Conservation (phyloP, 768 basidiomycete genomes). For the Multifurca ochricompacta region DNA sequence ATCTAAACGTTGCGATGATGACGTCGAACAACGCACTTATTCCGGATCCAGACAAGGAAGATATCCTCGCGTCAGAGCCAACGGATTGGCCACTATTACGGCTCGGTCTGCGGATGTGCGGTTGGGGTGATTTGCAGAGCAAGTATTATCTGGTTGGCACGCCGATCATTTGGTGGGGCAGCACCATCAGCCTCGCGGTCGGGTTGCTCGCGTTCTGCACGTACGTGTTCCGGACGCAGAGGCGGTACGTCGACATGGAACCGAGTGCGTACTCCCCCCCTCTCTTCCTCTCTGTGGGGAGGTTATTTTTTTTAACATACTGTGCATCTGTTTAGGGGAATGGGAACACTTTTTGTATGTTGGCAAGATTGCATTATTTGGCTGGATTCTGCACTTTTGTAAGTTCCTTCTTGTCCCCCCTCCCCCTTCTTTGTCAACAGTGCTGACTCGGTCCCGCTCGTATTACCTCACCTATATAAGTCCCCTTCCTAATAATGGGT, state of each 20-base stretch:
- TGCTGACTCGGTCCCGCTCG: constrained; percentile 6
- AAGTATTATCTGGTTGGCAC: constrained; percentile 95
- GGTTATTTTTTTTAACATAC: background rate
- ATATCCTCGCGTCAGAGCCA: constrained; percentile 90
- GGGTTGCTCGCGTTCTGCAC: constrained; percentile 45
- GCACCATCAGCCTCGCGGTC: constrained; percentile 55
- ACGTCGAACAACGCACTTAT: constrained; percentile 97
- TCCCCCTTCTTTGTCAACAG: background rate
- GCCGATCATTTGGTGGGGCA: constrained; percentile 90
- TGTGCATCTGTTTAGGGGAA: constrained; percentile 46
- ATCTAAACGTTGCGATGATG: constrained; percentile 99
- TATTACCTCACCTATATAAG: constrained; percentile 40
- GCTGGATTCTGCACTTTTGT: constrained; percentile 92
- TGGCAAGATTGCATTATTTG: constrained; percentile 81
- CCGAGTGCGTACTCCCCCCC: constrained; percentile 46
- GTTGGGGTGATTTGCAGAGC: constrained; percentile 79
- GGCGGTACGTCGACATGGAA: constrained; percentile 89
- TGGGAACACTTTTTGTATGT: constrained; percentile 96
- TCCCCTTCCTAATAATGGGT: constrained; percentile 97
- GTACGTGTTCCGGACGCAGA: constrained; percentile 77
- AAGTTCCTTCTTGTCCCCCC: constrained; percentile 26
- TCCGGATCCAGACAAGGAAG: constrained; percentile 97
- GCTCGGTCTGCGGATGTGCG: constrained; percentile 93
- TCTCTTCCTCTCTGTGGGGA: background rate
- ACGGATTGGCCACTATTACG: constrained; percentile 91